Conservation (phyloP, 306 rosid species). For the Clitoria ternatea region DNA sequence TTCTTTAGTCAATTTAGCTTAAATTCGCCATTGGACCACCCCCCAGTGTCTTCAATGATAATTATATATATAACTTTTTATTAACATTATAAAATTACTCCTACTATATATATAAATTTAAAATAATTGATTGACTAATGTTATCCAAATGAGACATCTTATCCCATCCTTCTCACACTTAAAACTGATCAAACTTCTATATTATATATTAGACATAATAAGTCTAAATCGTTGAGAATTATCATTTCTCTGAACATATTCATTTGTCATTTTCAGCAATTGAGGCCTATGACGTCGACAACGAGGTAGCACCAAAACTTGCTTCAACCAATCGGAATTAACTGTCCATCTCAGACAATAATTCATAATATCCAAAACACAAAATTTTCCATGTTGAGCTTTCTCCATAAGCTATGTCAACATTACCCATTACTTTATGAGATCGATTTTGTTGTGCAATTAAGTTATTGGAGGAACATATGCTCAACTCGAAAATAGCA, state of each 20-base stretch:
- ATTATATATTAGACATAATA: too few species aligned
- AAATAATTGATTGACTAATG: too few species aligned
- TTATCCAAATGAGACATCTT: too few species aligned
- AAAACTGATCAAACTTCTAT: too few species aligned
- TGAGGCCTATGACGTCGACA: constrained; percentile 6
- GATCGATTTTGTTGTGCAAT: constrained; percentile 18
- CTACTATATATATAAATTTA: too few species aligned
- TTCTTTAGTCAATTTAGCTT: constrained; percentile 21
- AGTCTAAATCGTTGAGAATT: too few species aligned
- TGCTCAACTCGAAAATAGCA: constrained; percentile 12
- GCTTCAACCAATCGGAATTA: background rate
- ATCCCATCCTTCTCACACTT: too few species aligned
- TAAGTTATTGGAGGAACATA: constrained; percentile 37
- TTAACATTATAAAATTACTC: too few species aligned
- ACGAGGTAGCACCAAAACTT: constrained; percentile 23
- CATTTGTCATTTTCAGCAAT: too few species aligned
- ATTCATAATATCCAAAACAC: constrained; percentile 12
- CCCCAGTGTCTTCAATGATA: background rate
- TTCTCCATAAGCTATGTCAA: constrained; percentile 27
- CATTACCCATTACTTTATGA: constrained; percentile 15
- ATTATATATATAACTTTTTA: too few species aligned
- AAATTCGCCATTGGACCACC: constrained; percentile 35
- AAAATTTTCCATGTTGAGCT: constrained; percentile 13
- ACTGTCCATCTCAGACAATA: constrained; percentile 22
- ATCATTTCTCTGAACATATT: too few species aligned